Evolutionary conservation across 2,329 filamentous ascomycete genomes (phyloP).

Genomic region (Emericellopsis cladophorae): DNA sequence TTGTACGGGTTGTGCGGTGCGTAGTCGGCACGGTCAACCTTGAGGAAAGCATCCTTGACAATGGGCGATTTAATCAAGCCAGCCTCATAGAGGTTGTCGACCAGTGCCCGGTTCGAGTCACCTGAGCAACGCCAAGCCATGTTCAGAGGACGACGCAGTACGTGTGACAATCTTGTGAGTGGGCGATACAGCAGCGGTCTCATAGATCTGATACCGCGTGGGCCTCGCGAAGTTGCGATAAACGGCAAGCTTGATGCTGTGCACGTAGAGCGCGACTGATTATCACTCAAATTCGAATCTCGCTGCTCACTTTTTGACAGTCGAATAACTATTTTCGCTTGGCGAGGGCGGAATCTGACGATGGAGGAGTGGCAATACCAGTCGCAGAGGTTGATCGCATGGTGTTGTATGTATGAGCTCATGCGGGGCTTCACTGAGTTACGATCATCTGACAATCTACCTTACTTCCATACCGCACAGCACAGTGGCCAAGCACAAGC

Average conservation of each 20-base stretch:
- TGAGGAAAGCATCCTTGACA: conserved; percentile 71
- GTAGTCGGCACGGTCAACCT: conserved; percentile 81
- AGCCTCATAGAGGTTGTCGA: conserved; percentile 64
- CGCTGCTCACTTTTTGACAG: too few relatives aligned
- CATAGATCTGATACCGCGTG: neutral
- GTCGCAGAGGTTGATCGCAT: too few relatives aligned
- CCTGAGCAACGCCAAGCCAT: conserved; percentile 94
- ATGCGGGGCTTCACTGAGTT: too few relatives aligned
- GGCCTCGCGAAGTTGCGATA: neutral
- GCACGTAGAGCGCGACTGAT: too few relatives aligned
- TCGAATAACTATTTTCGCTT: too few relatives aligned
- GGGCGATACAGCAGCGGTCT: neutral
- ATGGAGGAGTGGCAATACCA: too few relatives aligned
- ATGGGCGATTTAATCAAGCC: conserved; percentile 58
- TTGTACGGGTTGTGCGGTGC: conserved; percentile 57
- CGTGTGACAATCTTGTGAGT: neutral
- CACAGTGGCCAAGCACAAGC: too few relatives aligned
- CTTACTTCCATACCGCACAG: too few relatives aligned
- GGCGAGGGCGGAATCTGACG: too few relatives aligned
- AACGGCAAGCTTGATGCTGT: neutral
- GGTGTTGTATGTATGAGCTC: too few relatives aligned
- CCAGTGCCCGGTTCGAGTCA: conserved; percentile 56
- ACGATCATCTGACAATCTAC: too few relatives aligned
- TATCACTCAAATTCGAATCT: too few relatives aligned
- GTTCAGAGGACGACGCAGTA: neutral